These are phyloP conservation scores for Blastobotrys robertii DNA, from an alignment of 805 yeast species.

Conservation along the genomic window DNA sequence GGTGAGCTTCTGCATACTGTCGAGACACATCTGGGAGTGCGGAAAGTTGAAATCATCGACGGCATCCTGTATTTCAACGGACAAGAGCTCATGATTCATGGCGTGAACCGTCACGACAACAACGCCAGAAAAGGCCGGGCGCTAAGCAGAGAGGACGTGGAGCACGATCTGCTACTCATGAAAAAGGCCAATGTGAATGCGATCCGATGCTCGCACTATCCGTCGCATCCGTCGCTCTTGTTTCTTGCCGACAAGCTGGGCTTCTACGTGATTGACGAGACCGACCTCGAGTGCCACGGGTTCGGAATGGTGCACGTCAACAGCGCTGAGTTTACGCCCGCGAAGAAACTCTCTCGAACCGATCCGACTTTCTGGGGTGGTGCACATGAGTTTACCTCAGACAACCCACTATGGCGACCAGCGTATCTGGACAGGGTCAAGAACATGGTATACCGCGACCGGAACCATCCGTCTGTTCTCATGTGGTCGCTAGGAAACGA, in stretches of 20 bases:
- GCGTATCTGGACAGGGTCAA: constrained; percentile 30
- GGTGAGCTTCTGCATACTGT: constrained; percentile 17
- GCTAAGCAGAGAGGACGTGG: constrained; percentile 27
- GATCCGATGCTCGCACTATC: constrained; percentile 31
- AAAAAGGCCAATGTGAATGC: constrained; percentile 30
- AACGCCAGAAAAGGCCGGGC: constrained; percentile 30
- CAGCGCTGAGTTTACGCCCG: not conserved
- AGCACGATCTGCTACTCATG: constrained; percentile 28
- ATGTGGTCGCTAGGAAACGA: constrained; percentile 35
- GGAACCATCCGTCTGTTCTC: constrained; percentile 28
- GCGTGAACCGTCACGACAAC: constrained; percentile 32
- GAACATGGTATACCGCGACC: constrained; percentile 27
- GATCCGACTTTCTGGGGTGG: constrained; percentile 8
- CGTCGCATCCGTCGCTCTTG: constrained; percentile 28
- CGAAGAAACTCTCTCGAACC: constrained; percentile 4
- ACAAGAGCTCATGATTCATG: constrained; percentile 24
- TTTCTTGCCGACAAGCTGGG: constrained; percentile 27
- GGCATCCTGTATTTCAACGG: constrained; percentile 27
- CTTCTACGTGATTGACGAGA: constrained; percentile 31
- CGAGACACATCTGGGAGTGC: constrained; percentile 24
- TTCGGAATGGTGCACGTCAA: constrained; percentile 12
- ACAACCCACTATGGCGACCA: constrained; percentile 26
- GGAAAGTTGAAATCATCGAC: constrained; percentile 25
- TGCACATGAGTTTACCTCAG: constrained; percentile 24
- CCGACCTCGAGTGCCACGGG: constrained; percentile 33